Percentiles rank a stretch among this genome's conserved stretches.
These are phyloP conservation scores for Eugenia klotzschiana DNA, from an alignment of 441 rosid genomes.

Conservation along the genomic window DNA sequence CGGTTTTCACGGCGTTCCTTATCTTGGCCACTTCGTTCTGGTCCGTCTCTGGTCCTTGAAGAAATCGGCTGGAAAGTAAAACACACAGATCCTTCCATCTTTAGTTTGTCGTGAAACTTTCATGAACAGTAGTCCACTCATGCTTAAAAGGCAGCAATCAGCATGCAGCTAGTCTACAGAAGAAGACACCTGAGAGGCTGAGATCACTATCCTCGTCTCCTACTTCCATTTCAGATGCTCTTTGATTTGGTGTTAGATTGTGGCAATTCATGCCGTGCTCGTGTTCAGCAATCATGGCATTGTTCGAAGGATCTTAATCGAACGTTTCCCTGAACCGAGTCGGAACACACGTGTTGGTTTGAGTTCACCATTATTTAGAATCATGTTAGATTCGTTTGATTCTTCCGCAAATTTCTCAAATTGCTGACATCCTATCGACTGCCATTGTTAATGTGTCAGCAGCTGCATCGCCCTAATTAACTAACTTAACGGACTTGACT, in stretches of 20 bases:
- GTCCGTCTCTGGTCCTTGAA: slow-evolving; percentile 87
- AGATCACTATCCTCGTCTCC: neutral
- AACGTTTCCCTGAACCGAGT: neutral
- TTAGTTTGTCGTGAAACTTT: neutral
- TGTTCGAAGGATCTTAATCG: neutral
- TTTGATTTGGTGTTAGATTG: neutral
- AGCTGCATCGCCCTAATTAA: neutral
- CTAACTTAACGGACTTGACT: neutral
- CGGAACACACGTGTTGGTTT: neutral
- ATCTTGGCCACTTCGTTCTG: slow-evolving; percentile 55
- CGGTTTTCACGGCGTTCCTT: slow-evolving; percentile 53
- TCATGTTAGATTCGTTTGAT: neutral
- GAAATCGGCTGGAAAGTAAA: slow-evolving; percentile 60
- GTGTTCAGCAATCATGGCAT: neutral
- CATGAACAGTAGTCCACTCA: neutral
- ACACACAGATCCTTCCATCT: neutral
- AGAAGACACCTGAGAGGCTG: neutral
- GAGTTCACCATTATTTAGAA: neutral
- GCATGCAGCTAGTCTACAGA: neutral
- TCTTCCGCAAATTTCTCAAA: neutral
- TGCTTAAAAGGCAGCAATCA: neutral
- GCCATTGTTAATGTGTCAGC: neutral
- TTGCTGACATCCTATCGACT: neutral
- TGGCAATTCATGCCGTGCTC: neutral
- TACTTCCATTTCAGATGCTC: neutral